These are phyloP conservation scores for Boechera stricta DNA, from an alignment of 345 rosid species.

Conservation along the genomic window DNA sequence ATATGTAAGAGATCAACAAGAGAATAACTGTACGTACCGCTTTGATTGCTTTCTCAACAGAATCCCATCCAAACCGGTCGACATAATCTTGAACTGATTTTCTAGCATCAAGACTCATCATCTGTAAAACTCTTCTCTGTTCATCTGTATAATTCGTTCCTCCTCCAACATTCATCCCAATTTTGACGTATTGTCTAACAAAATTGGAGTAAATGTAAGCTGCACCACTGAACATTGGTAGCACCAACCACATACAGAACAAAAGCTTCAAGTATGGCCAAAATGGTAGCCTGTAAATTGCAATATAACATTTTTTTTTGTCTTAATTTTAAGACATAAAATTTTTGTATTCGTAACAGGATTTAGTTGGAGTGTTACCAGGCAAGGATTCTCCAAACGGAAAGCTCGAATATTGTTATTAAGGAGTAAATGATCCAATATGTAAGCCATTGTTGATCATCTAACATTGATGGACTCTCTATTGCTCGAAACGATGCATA, in stretches of 20 bases:
- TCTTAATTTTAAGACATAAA: too few species aligned
- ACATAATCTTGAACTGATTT: conserved; percentile 70
- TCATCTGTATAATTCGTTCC: conserved; percentile 55
- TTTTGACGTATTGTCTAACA: conserved; percentile 66
- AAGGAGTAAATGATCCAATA: conserved; percentile 95
- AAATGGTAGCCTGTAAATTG: conserved; percentile 72
- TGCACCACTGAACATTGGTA: conserved; percentile 87
- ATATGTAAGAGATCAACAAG: neutral
- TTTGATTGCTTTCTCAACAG: conserved; percentile 74
- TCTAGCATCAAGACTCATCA: conserved; percentile 91
- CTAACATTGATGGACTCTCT: conserved; percentile 80
- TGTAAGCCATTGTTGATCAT: conserved; percentile 96
- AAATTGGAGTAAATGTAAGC: conserved; percentile 74
- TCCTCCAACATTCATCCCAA: conserved; percentile 54
- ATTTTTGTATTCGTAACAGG: neutral
- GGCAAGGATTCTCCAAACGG: conserved; percentile 63
- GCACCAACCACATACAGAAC: conserved; percentile 85
- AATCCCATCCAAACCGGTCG: conserved; percentile 77
- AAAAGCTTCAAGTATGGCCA: conserved; percentile 81
- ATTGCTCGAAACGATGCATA: conserved; percentile 90
- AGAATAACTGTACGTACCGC: conserved; percentile 55
- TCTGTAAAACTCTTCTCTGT: conserved; percentile 78
- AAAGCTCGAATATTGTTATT: conserved; percentile 75
- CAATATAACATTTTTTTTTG: too few species aligned
- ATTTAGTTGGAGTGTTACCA: conserved; percentile 52